These are phyloP conservation scores for Firmiana major DNA, from an alignment of 345 rosid genomes.

Conservation along the genomic window DNA sequence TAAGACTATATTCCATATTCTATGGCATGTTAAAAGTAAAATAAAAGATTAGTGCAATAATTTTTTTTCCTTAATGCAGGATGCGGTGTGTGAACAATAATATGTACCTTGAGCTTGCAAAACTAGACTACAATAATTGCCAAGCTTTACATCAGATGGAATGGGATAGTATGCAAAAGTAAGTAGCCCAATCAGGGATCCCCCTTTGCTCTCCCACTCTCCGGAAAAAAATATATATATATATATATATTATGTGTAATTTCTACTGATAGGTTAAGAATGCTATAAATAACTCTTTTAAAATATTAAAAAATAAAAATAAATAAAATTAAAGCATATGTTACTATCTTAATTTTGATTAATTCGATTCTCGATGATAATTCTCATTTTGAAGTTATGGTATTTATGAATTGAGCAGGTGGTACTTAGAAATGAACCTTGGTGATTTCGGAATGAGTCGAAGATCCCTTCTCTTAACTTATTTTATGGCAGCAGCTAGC, in stretches of 20 bases:
- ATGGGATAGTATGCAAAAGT: constrained; percentile 73
- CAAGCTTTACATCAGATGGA: constrained; percentile 71
- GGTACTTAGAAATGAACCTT: constrained; percentile 53
- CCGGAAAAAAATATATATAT: too few species aligned
- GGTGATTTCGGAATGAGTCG: constrained; percentile 44
- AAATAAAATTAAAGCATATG: too few species aligned
- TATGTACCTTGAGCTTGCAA: constrained; percentile 70
- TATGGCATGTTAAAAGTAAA: too few species aligned
- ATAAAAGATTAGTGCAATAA: too few species aligned
- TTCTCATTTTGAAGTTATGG: not conserved
- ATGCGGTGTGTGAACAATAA: constrained; percentile 79
- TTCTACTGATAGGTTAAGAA: too few species aligned
- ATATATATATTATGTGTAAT: too few species aligned
- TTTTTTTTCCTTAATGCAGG: constrained; percentile 41
- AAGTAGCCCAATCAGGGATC: constrained; percentile 10
- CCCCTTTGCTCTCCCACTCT: not conserved
- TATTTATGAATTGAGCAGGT: constrained; percentile 33
- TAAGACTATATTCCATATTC: too few species aligned
- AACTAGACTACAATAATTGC: constrained; percentile 77
- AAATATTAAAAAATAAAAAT: too few species aligned
- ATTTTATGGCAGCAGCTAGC: constrained; percentile 67
- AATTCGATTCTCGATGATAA: not conserved
- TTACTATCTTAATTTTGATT: too few species aligned
- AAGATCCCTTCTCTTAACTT: constrained; percentile 45
- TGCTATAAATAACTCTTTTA: too few species aligned